Percentiles rank a stretch among this genome's conserved stretches.
phyloP scores from a whole-genome alignment of 495 filamentous ascomycete species.

The Hypoxylon trugodes region DNA sequence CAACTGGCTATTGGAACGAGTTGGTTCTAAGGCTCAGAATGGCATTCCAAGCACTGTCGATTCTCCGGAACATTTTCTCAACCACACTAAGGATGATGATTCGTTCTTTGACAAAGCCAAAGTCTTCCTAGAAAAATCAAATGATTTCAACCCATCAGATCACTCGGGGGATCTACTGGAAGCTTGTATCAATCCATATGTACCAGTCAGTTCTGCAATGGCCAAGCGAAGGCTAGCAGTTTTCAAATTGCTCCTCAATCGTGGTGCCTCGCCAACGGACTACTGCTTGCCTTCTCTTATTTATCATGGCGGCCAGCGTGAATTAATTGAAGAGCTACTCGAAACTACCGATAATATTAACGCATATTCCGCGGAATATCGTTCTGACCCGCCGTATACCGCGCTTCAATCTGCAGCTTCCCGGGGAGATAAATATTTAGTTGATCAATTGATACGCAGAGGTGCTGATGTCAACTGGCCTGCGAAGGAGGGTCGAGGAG shows the following conservation, averaged over 20 bases:
- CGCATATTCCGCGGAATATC: background rate
- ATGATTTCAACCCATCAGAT: background rate
- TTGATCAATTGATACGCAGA: conserved; percentile 21
- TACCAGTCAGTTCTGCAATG: background rate
- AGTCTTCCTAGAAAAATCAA: background rate
- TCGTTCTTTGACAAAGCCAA: background rate
- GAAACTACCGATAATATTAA: conserved; percentile 14
- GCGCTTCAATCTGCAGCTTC: conserved; percentile 23
- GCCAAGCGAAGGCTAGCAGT: background rate
- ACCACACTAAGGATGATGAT: background rate
- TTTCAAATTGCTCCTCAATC: conserved; percentile 7
- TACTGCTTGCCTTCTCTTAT: conserved; percentile 5
- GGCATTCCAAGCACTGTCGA: conserved; percentile 1
- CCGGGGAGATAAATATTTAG: conserved; percentile 11
- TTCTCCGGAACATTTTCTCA: conserved; percentile 11
- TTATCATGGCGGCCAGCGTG: background rate
- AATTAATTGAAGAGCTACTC: conserved; percentile 7
- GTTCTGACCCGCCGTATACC: background rate
- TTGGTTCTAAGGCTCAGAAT: too few species aligned
- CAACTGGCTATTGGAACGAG: conserved; percentile 25
- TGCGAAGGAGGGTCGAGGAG: background rate
- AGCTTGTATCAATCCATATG: background rate
- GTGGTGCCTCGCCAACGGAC: background rate
- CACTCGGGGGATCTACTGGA: background rate
- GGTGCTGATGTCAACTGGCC: conserved; percentile 33